These are phyloP conservation scores for Lactifluus volemus DNA, from an alignment of 768 basidiomycete species.

Conservation along the genomic window DNA sequence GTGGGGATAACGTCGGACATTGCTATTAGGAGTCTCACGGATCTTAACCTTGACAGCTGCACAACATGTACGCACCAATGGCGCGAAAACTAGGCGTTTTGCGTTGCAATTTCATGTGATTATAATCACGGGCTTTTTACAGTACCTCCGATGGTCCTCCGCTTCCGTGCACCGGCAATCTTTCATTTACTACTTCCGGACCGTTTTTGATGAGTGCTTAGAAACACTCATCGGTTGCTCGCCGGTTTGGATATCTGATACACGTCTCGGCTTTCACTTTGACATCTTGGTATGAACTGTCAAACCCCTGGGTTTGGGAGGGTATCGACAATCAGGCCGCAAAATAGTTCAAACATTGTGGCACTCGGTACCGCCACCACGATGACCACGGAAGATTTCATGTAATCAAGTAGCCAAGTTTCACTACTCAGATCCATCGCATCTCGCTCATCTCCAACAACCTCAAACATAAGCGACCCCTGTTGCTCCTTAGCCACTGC, in stretches of 20 bases:
- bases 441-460: slow-evolving; percentile 36
- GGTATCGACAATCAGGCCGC: background rate
- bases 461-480: slow-evolving; percentile 66
- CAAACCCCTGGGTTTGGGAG: background rate
- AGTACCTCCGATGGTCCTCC: background rate
- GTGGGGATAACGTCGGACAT: background rate
- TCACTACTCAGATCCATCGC: slow-evolving; percentile 32
- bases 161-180: background rate
- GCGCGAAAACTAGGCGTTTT: slow-evolving; percentile 43
- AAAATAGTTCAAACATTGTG: background rate
- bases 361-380: background rate
- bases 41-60: slow-evolving; percentile 35
- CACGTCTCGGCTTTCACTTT: background rate
- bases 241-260: background rate
- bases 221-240: background rate
- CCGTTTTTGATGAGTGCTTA: background rate
- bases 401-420: background rate
- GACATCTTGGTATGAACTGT: no score
- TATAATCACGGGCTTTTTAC: background rate
- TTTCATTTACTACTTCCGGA: background rate
- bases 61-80: slow-evolving; percentile 56
- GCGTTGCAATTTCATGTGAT: background rate
- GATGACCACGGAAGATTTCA: background rate
- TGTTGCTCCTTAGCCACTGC: slow-evolving; percentile 87
- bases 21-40: background rate